Conservation (phyloP, 139 green algal genomes). For the Chlamydomonas sphaeroides region DNA sequence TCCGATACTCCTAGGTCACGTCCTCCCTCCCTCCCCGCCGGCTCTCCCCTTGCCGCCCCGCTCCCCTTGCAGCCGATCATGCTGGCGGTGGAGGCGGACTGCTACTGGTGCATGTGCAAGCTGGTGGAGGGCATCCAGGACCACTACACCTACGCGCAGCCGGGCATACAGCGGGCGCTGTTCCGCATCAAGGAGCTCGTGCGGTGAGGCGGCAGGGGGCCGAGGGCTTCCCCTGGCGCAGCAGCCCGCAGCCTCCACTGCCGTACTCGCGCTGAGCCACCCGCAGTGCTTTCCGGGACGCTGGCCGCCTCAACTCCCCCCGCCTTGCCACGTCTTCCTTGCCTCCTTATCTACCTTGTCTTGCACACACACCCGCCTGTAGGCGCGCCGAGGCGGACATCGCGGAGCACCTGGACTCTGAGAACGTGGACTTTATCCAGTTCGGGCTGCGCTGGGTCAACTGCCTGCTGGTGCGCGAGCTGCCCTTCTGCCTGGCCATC, state of each 20-base stretch:
- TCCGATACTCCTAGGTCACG: background rate
- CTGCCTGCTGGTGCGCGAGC: slow-evolving; percentile 90
- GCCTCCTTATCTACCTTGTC: too few species aligned
- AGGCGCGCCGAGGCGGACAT: slow-evolving; percentile 61
- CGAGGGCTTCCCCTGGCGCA: too few species aligned
- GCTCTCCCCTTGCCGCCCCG: background rate
- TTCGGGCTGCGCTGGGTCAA: slow-evolving; percentile 99
- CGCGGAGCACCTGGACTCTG: slow-evolving; percentile 76
- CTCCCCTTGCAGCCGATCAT: slow-evolving; percentile 61
- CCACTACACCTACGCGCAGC: slow-evolving; percentile 98
- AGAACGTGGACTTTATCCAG: slow-evolving; percentile 96
- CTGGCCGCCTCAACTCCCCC: too few species aligned
- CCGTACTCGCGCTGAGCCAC: too few species aligned
- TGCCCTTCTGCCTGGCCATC: slow-evolving; percentile 82
- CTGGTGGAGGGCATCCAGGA: slow-evolving; percentile 94
- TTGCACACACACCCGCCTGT: too few species aligned
- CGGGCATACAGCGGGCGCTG: slow-evolving; percentile 94
- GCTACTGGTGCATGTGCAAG: slow-evolving; percentile 97
- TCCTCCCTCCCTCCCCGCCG: background rate
- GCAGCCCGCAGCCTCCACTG: too few species aligned
- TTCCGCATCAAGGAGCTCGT: slow-evolving; percentile 90
- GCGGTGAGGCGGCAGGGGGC: too few species aligned
- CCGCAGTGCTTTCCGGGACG: too few species aligned
- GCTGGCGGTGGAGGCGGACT: slow-evolving; percentile 92
- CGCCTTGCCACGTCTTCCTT: too few species aligned